phyloP scores from a whole-genome alignment of 192 early-diverging fungal species.

The Geosiphon pyriformis region DNA sequence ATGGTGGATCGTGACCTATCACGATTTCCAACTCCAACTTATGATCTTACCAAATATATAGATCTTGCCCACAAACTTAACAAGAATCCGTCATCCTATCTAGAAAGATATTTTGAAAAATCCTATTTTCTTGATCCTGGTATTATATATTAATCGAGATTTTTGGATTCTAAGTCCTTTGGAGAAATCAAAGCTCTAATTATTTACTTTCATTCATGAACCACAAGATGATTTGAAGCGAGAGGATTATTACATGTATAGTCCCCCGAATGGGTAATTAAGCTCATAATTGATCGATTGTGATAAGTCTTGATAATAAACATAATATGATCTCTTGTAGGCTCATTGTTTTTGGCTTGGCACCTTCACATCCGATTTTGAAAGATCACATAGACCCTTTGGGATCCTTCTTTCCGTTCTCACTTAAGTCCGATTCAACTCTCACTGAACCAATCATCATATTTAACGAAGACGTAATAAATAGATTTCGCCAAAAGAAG shows the following conservation, averaged over 20 bases:
- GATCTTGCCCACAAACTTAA: neutral
- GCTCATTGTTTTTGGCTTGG: conserved; percentile 21
- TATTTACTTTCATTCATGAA: too few species aligned
- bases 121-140: conserved; percentile 8
- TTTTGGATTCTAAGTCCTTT: neutral
- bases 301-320: neutral
- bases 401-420: neutral
- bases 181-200: neutral
- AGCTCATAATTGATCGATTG: neutral
- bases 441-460: neutral
- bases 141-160: neutral
- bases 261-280: conserved; percentile 8
- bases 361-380: conserved; percentile 9
- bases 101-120: conserved; percentile 5
- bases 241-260: conserved; percentile 14
- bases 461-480: neutral
- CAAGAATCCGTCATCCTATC: conserved; percentile 3
- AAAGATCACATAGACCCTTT: too few species aligned
- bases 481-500: neutral
- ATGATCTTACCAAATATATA: neutral
- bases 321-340: neutral
- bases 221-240: neutral
- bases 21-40: neutral
- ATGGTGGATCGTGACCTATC: neutral
- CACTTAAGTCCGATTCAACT: neutral